Evolutionary conservation across 169 alveolate species (phyloP), one percentile per base, ranked within the genome.

Genomic region (Toxoplasma gondii): DNA sequence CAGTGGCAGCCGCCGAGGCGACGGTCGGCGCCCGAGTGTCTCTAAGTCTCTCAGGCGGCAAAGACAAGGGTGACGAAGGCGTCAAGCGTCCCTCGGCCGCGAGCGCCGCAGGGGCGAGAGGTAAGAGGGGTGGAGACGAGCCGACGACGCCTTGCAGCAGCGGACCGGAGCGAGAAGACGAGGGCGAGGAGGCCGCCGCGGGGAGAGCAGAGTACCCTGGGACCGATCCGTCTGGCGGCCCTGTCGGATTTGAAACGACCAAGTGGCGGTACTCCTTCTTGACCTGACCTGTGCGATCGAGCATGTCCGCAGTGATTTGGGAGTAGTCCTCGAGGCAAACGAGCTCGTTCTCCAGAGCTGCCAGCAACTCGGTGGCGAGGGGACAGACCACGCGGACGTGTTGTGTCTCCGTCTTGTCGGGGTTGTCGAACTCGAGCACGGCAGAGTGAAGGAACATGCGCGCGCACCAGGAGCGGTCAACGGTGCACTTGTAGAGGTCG

Each of bases 381-480:
- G 97, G 97, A 19, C 96, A 96, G 29, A 95, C 92, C 29, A 95
- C 97, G 27, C 94, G 88, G 29, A 96, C 96, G 24, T 87, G 91
- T 41, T 58, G 88, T 24, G 95, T 87, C 38, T 96, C 96, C 16
- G 96, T 91, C 70, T 91, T 84, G 80, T 96, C 97, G 1, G 97
- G 97, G 38, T 95, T 93, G 93, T 92, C 94, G 54, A 96, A 96
- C 44, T 94, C 97, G 54, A 96, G 93, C 27, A 96, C 93, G 34
- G 93, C 95, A 1, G 97, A 95, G 88, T 96, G 97, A 22, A 96
- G 87, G 53, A 96, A 96, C 97, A 96, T 95, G 38, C 97, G 93
- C 19, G 96, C 95, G 92, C 97, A 96, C 97, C 97, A 96, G 43
- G 58, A 91, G 17, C 96, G 93, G 67, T 96, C 97, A 12, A 94